These are phyloP conservation scores for Zymoseptoria ardabiliae DNA, from an alignment of 2,329 filamentous ascomycete species.

Conservation along the genomic window DNA sequence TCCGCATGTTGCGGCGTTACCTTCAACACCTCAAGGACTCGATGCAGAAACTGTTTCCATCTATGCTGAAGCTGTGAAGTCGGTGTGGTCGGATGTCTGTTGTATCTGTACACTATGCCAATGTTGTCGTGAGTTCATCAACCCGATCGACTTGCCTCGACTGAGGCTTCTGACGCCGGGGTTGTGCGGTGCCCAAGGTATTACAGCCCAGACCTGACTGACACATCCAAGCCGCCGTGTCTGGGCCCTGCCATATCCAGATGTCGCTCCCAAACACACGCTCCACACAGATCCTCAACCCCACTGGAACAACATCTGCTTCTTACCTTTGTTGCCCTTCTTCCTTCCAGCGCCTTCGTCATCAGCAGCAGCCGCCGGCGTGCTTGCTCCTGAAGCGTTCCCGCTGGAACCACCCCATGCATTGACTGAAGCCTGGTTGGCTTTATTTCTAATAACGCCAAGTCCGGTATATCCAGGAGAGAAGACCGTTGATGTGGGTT, in stretches of 20 bases:
- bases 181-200: neutral
- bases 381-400: slow-evolving; percentile 17
- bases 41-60: too few species aligned
- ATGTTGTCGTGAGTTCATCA: neutral
- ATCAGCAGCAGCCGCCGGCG: slow-evolving; percentile 16
- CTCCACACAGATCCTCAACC: slow-evolving; percentile 26
- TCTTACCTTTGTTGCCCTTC: slow-evolving; percentile 37
- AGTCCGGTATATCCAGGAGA: slow-evolving; percentile 43
- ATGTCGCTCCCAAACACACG: neutral
- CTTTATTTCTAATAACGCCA: slow-evolving; percentile 38
- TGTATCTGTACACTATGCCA: neutral
- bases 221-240: neutral
- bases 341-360: slow-evolving; percentile 16
- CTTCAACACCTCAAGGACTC: too few species aligned
- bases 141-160: neutral
- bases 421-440: slow-evolving; percentile 33
- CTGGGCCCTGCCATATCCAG: neutral
- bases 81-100: neutral
- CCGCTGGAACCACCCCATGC: slow-evolving; percentile 32
- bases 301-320: slow-evolving; percentile 45
- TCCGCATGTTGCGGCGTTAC: too few species aligned
- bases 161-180: neutral
- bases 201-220: neutral
- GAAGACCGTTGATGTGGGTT: slow-evolving; percentile 51
- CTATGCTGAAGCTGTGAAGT: neutral